phyloP scores from a whole-genome alignment of 352 stramenopile species.

The Aphanomyces stellatus region DNA sequence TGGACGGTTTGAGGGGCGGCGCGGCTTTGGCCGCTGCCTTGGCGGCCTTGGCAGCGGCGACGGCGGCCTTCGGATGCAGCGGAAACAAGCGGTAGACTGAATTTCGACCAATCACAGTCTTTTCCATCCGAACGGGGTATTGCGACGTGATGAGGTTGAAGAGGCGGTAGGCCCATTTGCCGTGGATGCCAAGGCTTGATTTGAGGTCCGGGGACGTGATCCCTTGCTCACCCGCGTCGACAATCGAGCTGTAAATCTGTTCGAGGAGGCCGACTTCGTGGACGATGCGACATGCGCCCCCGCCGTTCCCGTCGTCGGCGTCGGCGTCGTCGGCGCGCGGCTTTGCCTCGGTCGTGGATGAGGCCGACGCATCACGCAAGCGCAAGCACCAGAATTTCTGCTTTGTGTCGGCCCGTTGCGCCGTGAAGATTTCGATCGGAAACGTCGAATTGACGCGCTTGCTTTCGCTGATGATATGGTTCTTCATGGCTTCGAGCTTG shows the following conservation, averaged over 20 bases:
- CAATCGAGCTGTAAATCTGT: neutral
- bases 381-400: slow-evolving; percentile 3
- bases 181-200: neutral
- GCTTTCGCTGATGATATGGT: slow-evolving; percentile 12
- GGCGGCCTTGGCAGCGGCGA: neutral
- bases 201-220: slow-evolving; percentile 6
- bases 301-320: neutral
- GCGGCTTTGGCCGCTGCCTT: neutral
- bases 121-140: slow-evolving; percentile 13
- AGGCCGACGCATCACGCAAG: neutral
- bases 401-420: neutral
- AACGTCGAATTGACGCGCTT: neutral
- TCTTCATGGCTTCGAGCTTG: slow-evolving; percentile 13
- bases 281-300: neutral
- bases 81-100: slow-evolving; percentile 5
- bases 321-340: neutral
- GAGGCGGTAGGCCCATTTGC: slow-evolving; percentile 4
- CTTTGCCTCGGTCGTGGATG: neutral
- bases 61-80: neutral
- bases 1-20: neutral
- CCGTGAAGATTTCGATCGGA: slow-evolving; percentile 13
- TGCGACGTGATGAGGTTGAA: neutral
- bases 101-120: slow-evolving; percentile 10
- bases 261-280: neutral
- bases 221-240: neutral